phyloP scores from a whole-genome alignment of 768 basidiomycete species.

The Pleurotus giganteus region DNA sequence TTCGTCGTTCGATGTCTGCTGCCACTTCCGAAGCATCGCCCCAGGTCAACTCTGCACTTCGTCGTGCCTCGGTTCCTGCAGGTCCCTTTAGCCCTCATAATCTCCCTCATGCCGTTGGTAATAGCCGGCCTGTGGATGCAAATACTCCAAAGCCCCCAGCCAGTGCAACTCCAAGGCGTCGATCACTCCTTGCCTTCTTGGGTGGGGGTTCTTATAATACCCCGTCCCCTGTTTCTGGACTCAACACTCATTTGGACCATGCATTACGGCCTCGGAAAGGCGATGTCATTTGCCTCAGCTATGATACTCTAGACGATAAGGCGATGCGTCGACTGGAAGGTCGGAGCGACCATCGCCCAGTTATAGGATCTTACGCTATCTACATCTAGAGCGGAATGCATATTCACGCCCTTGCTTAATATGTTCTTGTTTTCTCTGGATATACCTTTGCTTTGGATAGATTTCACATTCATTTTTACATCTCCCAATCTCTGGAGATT shows the following conservation, averaged over 20 bases:
- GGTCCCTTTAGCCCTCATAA: constrained; percentile 12
- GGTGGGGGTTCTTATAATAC: constrained; percentile 23
- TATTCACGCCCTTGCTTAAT: neutral
- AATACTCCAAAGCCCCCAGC: constrained; percentile 16
- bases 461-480: neutral
- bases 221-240: constrained; percentile 11
- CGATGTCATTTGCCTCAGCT: constrained; percentile 70
- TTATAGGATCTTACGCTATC: constrained; percentile 75
- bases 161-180: constrained; percentile 16
- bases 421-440: neutral
- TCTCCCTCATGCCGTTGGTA: neutral
- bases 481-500: too few species aligned
- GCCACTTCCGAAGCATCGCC: constrained; percentile 1
- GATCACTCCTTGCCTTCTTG: constrained; percentile 45
- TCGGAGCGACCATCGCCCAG: constrained; percentile 81
- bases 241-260: constrained; percentile 13
- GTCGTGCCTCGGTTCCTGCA: neutral
- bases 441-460: neutral
- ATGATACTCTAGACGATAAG: constrained; percentile 72
- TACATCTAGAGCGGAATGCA: constrained; percentile 45
- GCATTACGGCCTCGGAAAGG: constrained; percentile 47
- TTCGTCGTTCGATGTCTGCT: constrained; percentile 9
- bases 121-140: constrained; percentile 14
- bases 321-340: constrained; percentile 76
- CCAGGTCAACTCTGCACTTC: neutral